Evolutionary conservation across 106 monocot genomes (phyloP).

Genomic region (Dendrobium catenatum): DNA sequence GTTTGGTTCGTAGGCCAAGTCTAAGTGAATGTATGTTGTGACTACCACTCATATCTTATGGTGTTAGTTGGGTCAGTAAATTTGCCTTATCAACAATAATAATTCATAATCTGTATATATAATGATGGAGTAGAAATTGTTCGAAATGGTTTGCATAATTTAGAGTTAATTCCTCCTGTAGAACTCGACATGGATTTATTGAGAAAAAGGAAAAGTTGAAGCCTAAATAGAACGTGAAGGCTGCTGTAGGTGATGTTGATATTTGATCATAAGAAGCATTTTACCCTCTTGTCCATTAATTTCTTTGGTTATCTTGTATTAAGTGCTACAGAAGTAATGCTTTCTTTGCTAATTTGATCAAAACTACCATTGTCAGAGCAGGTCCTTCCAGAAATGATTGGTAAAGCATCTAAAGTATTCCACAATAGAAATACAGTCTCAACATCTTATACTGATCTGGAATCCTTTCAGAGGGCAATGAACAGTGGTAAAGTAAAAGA

Average conservation of each 20-base stretch:
- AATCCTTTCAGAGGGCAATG: constrained; percentile 57
- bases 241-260: neutral
- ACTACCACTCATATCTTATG: neutral
- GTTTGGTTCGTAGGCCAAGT: neutral
- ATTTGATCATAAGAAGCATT: neutral
- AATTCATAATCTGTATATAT: neutral
- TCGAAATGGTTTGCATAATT: neutral
- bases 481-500: constrained; percentile 51
- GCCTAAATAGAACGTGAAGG: neutral
- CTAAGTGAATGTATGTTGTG: neutral
- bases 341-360: neutral
- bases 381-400: constrained; percentile 81
- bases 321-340: neutral
- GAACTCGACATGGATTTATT: neutral
- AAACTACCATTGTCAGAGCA: constrained; percentile 15
- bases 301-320: neutral
- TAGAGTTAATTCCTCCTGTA: neutral
- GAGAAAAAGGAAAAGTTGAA: neutral
- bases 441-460: constrained; percentile 53
- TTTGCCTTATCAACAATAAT: neutral
- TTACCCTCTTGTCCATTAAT: neutral
- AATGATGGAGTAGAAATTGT: neutral
- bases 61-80: too few relatives aligned
- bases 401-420: constrained; percentile 43
- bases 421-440: constrained; percentile 68